Evolutionary conservation across 805 yeast genomes (phyloP).

Genomic region (Nakazawaea populi): DNA sequence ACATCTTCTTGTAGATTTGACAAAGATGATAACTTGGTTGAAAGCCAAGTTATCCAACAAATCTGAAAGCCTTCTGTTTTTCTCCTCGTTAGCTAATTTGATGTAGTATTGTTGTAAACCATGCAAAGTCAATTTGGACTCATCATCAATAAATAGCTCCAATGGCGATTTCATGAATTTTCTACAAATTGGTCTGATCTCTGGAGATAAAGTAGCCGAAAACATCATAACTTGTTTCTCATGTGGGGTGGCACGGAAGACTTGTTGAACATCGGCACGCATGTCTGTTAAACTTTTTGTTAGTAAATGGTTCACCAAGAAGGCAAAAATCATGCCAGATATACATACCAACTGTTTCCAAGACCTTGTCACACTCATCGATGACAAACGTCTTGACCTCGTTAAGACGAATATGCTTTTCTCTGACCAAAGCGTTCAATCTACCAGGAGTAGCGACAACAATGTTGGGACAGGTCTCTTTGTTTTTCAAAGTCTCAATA

Average conservation of each 20-base stretch:
- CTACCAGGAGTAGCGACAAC: slow-evolving; percentile 98
- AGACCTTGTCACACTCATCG: slow-evolving; percentile 98
- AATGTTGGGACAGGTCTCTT: slow-evolving; percentile 93
- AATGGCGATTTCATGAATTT: slow-evolving; percentile 97
- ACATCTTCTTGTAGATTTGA: slow-evolving; percentile 87
- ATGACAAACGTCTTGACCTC: slow-evolving; percentile 91
- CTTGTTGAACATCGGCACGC: slow-evolving; percentile 98
- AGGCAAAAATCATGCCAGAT: neutral
- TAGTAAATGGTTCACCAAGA: slow-evolving; percentile 1
- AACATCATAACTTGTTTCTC: slow-evolving; percentile 99
- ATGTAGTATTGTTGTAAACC: slow-evolving; percentile 96
- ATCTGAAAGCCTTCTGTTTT: slow-evolving; percentile 89
- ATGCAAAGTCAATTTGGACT: slow-evolving; percentile 93
- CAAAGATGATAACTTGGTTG: slow-evolving; percentile 97
- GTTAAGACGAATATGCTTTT: slow-evolving; percentile 79
- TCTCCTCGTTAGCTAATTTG: slow-evolving; percentile 84
- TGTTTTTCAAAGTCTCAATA: slow-evolving; percentile 80
- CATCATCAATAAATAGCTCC: slow-evolving; percentile 96
- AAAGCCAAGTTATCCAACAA: slow-evolving; percentile 90
- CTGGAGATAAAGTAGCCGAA: slow-evolving; percentile 91
- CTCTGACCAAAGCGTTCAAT: slow-evolving; percentile 88
- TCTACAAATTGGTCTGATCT: slow-evolving; percentile 94
- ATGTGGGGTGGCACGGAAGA: slow-evolving; percentile 95
- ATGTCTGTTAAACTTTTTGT: slow-evolving; percentile 52
- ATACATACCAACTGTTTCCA: slow-evolving; percentile 47